phyloP scores from a whole-genome alignment of 169 alveolate genomes.

The Plasmodium vivax region DNA sequence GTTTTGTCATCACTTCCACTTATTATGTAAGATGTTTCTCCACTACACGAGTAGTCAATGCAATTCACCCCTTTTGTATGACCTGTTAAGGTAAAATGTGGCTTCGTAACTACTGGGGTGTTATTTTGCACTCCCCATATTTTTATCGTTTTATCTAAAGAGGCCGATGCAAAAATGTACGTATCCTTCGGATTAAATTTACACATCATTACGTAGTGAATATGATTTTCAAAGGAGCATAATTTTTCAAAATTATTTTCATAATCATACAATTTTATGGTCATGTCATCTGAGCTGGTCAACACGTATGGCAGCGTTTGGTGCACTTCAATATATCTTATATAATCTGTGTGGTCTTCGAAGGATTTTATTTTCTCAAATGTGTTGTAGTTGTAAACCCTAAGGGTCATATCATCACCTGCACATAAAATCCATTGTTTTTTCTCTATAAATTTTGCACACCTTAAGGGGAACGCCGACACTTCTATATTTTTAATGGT shows the following conservation, averaged over 20 bases:
- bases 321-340: constrained; percentile 97
- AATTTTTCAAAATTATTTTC: constrained; percentile 94
- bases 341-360: constrained; percentile 98
- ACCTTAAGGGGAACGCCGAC: constrained; percentile 94
- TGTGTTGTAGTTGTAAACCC: constrained; percentile 97
- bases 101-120: constrained; percentile 85
- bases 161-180: constrained; percentile 96
- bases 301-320: constrained; percentile 94
- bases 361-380: constrained; percentile 94
- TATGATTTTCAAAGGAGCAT: constrained; percentile 96
- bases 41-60: constrained; percentile 85
- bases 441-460: constrained; percentile 95
- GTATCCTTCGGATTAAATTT: constrained; percentile 98
- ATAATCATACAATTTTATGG: constrained; percentile 94
- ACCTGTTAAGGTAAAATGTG: constrained; percentile 97
- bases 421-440: constrained; percentile 96
- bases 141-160: constrained; percentile 95
- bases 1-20: constrained; percentile 98
- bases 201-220: constrained; percentile 98
- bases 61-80: constrained; percentile 98
- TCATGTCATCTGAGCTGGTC: constrained; percentile 98
- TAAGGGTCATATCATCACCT: constrained; percentile 94
- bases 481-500: constrained; percentile 94
- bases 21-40: constrained; percentile 95
- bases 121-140: constrained; percentile 91